Evolutionary conservation across 2,329 filamentous ascomycete species (phyloP).

Genomic region (Bimuria novae-zelandiae): DNA sequence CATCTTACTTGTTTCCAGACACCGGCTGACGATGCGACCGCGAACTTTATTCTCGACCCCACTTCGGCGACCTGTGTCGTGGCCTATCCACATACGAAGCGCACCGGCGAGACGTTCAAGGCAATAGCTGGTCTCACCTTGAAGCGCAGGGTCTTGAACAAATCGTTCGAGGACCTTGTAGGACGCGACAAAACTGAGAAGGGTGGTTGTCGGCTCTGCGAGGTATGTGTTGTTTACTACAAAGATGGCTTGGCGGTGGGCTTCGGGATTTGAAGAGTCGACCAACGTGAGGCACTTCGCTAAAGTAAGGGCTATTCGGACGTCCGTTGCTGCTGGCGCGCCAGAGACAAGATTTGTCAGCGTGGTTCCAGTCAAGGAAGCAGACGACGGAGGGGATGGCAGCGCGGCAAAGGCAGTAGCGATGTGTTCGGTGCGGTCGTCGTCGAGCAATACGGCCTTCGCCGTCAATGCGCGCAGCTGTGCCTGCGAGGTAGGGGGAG

Average conservation of each 20-base stretch:
- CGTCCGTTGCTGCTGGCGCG: slow-evolving; percentile 61
- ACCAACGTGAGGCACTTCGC: slow-evolving; percentile 62
- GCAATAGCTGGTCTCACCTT: slow-evolving; percentile 41
- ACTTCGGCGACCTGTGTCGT: slow-evolving; percentile 47
- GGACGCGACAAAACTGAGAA: slow-evolving; percentile 53
- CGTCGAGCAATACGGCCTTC: slow-evolving; percentile 62
- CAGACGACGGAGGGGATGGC: slow-evolving; percentile 45
- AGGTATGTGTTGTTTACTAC: slow-evolving; percentile 49
- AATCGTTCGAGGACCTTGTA: slow-evolving; percentile 49
- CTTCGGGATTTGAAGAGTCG: slow-evolving; percentile 41
- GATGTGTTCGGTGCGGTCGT: slow-evolving; percentile 57
- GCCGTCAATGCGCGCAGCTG: slow-evolving; percentile 63
- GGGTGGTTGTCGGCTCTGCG: slow-evolving; percentile 46
- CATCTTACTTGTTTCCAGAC: slow-evolving; percentile 49
- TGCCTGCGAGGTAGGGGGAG: slow-evolving; percentile 78
- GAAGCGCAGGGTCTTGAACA: slow-evolving; percentile 37
- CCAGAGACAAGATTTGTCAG: slow-evolving; percentile 57
- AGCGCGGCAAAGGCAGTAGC: slow-evolving; percentile 59
- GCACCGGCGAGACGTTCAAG: slow-evolving; percentile 51
- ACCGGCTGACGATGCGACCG: slow-evolving; percentile 47
- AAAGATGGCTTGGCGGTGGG: slow-evolving; percentile 45
- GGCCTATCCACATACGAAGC: slow-evolving; percentile 54
- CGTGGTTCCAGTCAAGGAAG: slow-evolving; percentile 42
- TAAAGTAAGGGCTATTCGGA: slow-evolving; percentile 61
- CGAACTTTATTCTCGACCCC: slow-evolving; percentile 47